Percentiles rank a stretch among this genome's conserved stretches.
phyloP scores from a whole-genome alignment of 768 basidiomycete species.

The Mycena amicta region DNA sequence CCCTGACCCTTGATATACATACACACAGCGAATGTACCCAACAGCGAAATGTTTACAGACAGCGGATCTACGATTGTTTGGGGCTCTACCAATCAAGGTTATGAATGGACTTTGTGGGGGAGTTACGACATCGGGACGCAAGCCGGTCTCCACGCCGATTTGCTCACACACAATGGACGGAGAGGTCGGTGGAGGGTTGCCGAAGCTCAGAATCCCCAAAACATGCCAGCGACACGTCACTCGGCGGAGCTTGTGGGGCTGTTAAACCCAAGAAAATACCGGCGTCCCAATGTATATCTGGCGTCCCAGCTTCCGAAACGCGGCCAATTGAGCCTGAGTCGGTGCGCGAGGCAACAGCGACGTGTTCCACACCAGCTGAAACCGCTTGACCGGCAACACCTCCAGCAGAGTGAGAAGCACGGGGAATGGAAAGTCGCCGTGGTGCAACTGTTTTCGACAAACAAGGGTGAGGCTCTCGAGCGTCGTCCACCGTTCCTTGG shows the following conservation, averaged over 20 bases:
- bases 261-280: neutral
- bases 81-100: neutral
- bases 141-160: neutral
- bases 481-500: neutral
- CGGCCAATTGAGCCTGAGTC: neutral
- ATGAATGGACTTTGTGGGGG: neutral
- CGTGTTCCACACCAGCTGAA: conserved; percentile 1
- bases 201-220: neutral
- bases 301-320: neutral
- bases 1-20: neutral
- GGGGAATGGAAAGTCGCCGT: conserved; percentile 7
- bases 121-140: neutral
- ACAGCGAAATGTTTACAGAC: neutral
- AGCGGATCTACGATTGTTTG: neutral
- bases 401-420: neutral
- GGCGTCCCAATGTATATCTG: neutral
- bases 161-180: neutral
- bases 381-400: neutral
- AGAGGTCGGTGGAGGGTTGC: too few species aligned
- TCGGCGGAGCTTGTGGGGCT: neutral
- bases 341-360: conserved; percentile 7
- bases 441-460: neutral
- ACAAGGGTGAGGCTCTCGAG: conserved; percentile 4
- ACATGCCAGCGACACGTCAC: neutral
- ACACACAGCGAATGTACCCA: too few species aligned